phyloP scores from a whole-genome alignment of 2,329 filamentous ascomycete genomes.

The Nakataea oryzae region DNA sequence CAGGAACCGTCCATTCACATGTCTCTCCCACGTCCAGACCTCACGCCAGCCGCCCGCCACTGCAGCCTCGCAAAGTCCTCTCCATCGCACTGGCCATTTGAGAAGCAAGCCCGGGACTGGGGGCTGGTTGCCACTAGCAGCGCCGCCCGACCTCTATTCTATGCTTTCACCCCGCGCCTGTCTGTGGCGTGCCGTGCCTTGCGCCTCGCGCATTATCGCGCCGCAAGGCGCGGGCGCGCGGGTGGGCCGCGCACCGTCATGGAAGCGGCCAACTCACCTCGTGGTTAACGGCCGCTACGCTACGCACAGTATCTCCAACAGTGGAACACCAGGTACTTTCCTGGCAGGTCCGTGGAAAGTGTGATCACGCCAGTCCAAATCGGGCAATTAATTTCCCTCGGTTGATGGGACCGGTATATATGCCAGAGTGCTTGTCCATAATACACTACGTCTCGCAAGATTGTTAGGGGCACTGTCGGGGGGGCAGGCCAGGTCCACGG shows the following conservation, averaged over 20 bases:
- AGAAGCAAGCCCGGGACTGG: not conserved
- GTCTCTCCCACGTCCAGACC: too few relatives aligned
- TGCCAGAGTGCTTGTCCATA: not conserved
- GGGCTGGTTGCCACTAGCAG: not conserved
- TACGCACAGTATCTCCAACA: not conserved
- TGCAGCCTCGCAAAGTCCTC: too few relatives aligned
- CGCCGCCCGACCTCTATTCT: too few relatives aligned
- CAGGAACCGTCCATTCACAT: not conserved
- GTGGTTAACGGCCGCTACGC: not conserved
- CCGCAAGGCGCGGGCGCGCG: too few relatives aligned
- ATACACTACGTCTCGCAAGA: not conserved
- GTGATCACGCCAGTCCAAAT: not conserved
- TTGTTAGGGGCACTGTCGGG: too few relatives aligned
- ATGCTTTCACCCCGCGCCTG: too few relatives aligned
- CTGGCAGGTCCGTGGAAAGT: not conserved
- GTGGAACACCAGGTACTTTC: not conserved
- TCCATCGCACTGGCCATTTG: not conserved
- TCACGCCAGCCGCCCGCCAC: too few relatives aligned
- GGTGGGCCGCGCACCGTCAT: not conserved
- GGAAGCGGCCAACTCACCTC: not conserved
- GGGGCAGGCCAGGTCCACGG: too few relatives aligned
- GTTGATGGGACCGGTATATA: not conserved
- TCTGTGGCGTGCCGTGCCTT: not conserved
- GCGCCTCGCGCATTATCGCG: too few relatives aligned
- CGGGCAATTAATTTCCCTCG: not conserved